Percentiles rank a stretch among this genome's conserved stretches.
Conservation (phyloP, 371 early-diverging fungal species). For the Pancytospora philotis region DNA sequence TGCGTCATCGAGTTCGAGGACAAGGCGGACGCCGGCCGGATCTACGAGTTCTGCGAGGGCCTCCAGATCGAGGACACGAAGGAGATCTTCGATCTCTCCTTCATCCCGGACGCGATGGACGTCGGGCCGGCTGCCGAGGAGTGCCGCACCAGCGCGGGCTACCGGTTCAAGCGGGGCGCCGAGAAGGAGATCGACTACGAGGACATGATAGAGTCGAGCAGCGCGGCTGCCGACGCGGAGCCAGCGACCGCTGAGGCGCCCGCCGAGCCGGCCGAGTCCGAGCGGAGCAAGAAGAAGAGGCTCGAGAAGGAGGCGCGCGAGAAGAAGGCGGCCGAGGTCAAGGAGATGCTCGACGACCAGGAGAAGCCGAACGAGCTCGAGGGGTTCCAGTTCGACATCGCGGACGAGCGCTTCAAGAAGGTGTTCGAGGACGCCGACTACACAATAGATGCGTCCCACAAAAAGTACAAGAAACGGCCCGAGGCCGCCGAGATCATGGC, state of each 20-base stretch:
- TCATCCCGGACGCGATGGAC: slow-evolving; percentile 28
- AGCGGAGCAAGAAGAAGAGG: slow-evolving; percentile 1
- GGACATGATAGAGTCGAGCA: slow-evolving; percentile 11
- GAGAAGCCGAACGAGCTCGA: slow-evolving; percentile 2
- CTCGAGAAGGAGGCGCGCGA: not conserved
- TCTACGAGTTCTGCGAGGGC: slow-evolving; percentile 28
- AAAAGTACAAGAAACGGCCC: slow-evolving; percentile 17
- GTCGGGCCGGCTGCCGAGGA: slow-evolving; percentile 12
- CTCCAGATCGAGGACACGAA: slow-evolving; percentile 17
- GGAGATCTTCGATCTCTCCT: slow-evolving; percentile 27
- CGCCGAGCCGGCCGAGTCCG: not conserved
- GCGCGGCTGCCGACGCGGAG: slow-evolving; percentile 14
- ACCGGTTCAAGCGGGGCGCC: slow-evolving; percentile 2
- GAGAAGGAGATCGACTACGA: slow-evolving; percentile 29
- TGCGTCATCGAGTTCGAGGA: slow-evolving; percentile 24
- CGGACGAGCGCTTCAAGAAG: slow-evolving; percentile 18
- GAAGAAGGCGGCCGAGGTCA: slow-evolving; percentile 11
- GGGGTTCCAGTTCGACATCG: slow-evolving; percentile 27
- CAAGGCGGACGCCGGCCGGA: slow-evolving; percentile 4
- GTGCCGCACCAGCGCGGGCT: not conserved
- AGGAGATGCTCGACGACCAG: not conserved
- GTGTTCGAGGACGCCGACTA: slow-evolving; percentile 21
- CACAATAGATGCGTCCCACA: slow-evolving; percentile 32
- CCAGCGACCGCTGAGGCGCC: not conserved
- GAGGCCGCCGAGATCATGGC: slow-evolving; percentile 13